A percentile compares a stretch with the other conserved stretches of the same genome.
Conservation (phyloP, 1,139 yeast species). For the Sugiyamaella sp. region DNA sequence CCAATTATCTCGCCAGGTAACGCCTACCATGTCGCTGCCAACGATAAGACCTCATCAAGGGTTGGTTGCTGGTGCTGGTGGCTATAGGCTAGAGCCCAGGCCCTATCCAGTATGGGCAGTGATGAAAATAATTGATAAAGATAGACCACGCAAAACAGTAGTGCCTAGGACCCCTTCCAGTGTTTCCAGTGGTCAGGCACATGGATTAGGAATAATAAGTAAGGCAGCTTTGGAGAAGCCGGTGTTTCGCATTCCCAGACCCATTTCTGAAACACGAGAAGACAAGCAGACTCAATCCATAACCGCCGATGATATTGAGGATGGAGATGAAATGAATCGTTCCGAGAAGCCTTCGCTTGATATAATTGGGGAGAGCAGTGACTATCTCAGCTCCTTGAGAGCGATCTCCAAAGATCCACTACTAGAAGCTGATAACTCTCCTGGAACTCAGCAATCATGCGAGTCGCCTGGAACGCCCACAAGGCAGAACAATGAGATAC, state of each 20-base stretch:
- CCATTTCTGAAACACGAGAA: not conserved
- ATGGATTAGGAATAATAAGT: not conserved
- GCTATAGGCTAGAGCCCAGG: conserved; percentile 29
- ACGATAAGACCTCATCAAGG: not conserved
- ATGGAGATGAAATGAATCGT: not conserved
- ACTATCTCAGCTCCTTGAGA: no score
- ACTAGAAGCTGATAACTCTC: not conserved
- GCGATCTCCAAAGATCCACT: not conserved
- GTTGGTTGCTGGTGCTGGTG: not conserved
- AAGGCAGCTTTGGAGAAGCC: not conserved
- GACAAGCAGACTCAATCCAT: not conserved
- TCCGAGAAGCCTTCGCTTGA: no score
- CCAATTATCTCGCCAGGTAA: not conserved
- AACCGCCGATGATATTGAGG: not conserved
- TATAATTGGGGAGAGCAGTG: no score
- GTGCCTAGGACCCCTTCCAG: not conserved
- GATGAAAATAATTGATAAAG: conserved; percentile 10
- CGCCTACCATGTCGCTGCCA: not conserved
- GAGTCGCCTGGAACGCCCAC: no score
- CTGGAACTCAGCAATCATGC: no score
- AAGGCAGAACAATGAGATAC: no score
- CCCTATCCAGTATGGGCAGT: conserved; percentile 35
- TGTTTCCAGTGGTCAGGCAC: not conserved
- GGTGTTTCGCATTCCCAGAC: conserved; percentile 8
- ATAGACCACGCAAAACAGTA: not conserved